phyloP scores from a whole-genome alignment of 805 yeast genomes.

The Cyberlindnera americana region DNA sequence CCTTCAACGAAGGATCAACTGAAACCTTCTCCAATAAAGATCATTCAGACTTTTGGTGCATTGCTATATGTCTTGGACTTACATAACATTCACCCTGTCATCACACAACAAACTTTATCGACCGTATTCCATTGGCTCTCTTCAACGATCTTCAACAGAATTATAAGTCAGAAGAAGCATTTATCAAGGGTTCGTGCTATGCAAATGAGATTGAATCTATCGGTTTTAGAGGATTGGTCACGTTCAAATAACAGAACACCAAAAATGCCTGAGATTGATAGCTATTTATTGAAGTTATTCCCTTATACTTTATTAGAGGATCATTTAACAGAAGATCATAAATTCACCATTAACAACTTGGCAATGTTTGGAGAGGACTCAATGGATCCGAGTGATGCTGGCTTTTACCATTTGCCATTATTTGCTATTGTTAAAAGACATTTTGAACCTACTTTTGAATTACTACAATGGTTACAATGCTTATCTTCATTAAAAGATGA shows the following conservation, averaged over 20 bases:
- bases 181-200: constrained; percentile 81
- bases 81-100: constrained; percentile 73
- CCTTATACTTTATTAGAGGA: constrained; percentile 36
- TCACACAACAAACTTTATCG: constrained; percentile 75
- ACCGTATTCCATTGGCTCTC: constrained; percentile 78
- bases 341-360: constrained; percentile 5
- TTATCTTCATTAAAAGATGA: constrained; percentile 67
- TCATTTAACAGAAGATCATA: constrained; percentile 12
- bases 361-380: constrained; percentile 21
- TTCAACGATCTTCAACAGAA: constrained; percentile 65
- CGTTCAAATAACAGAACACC: constrained; percentile 37
- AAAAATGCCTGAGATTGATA: constrained; percentile 34
- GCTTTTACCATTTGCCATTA: constrained; percentile 62
- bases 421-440: constrained; percentile 63
- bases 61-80: constrained; percentile 78
- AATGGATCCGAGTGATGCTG: constrained; percentile 43
- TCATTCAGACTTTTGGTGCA: constrained; percentile 86
- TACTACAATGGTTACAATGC: constrained; percentile 89
- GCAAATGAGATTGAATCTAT: constrained; percentile 82
- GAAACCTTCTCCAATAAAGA: constrained; percentile 84
- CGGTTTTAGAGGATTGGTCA: constrained; percentile 92
- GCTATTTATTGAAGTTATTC: constrained; percentile 34
- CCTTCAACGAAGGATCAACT: constrained; percentile 77
- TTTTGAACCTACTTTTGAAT: constrained; percentile 68
- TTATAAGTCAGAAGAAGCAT: constrained; percentile 63